Conservation (phyloP, 495 filamentous ascomycete species). For the Penicillium goetzii region DNA sequence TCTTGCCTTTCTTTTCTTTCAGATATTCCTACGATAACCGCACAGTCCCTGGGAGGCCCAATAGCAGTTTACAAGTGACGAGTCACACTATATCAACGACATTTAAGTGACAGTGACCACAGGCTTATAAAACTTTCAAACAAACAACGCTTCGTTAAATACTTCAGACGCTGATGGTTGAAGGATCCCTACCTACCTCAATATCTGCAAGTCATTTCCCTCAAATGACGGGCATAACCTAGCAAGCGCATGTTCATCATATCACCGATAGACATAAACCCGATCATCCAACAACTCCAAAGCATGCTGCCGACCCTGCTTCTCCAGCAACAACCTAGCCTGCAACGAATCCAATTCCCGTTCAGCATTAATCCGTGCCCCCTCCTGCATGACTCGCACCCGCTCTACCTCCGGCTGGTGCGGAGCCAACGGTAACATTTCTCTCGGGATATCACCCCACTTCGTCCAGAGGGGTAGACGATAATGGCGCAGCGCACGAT, state of each 20-base stretch:
- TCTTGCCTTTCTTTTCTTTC: too few species aligned
- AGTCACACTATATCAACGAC: too few species aligned
- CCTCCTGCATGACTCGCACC: background rate
- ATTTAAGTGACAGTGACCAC: too few species aligned
- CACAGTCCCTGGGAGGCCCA: too few species aligned
- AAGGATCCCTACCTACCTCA: background rate
- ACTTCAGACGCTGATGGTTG: too few species aligned
- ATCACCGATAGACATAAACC: background rate
- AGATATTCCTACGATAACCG: too few species aligned
- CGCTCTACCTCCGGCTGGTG: constrained; percentile 1
- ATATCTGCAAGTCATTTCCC: background rate
- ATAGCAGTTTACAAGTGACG: too few species aligned
- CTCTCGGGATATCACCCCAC: constrained; percentile 1
- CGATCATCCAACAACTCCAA: background rate
- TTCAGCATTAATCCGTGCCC: background rate
- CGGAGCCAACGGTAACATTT: background rate
- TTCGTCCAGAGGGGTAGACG: background rate
- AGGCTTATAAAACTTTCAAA: too few species aligned
- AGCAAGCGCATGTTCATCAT: background rate
- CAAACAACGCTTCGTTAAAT: too few species aligned
- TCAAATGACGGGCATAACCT: background rate
- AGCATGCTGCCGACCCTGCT: background rate
- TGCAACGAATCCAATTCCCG: background rate
- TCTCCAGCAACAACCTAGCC: background rate
- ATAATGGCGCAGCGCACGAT: constrained; percentile 1